Evolutionary conservation across 352 stramenopile genomes (phyloP), one percentile per base, ranked within the genome.

Genomic region (Phytopythium helicoides): DNA sequence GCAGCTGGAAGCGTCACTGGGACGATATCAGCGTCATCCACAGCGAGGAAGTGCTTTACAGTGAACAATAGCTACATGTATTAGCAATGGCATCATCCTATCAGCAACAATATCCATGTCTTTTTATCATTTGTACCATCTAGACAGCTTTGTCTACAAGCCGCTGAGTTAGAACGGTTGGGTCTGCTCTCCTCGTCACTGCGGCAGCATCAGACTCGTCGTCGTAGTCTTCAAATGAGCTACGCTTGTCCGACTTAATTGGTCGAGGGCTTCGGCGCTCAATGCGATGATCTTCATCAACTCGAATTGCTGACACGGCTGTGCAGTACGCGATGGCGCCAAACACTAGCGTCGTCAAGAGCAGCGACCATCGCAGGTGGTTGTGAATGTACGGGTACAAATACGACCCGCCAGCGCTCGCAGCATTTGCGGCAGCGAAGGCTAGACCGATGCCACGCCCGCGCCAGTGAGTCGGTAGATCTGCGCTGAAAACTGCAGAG

Each of bases 1-100:
- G 54, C 44, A 77, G 68, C 37, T 82, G 68, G 68, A 79, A 76
- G 60, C 69, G 70, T 11, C n/a, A 72, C 38, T 73, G 60, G 18
- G 52, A 44, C 12, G 60, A 73, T 15, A 53, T 62, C 42, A 65
- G 55, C 19, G 55, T 70, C 56, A 67, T 70, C 37, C 63, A 71
- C 50, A 71, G 53, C 31, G 46, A 66, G 7, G 58, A 73, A 22
- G 23, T 73, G 45, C 59, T 76, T 18, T 73, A 71, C 60, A n/a
- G n/a, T n/a, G n/a, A n/a, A n/a, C n/a, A n/a, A n/a, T n/a, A n/a
- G n/a, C n/a, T n/a, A n/a, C n/a, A n/a, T n/a, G n/a, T n/a, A n/a
- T n/a, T n/a, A n/a, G n/a, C n/a, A n/a, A n/a, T n/a, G n/a, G n/a
- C n/a, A n/a, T n/a, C n/a, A n/a, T n/a, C n/a, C n/a, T n/a, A n/a